These are phyloP conservation scores for Phytopythium boreale DNA, from an alignment of 352 stramenopile species.

Conservation along the genomic window DNA sequence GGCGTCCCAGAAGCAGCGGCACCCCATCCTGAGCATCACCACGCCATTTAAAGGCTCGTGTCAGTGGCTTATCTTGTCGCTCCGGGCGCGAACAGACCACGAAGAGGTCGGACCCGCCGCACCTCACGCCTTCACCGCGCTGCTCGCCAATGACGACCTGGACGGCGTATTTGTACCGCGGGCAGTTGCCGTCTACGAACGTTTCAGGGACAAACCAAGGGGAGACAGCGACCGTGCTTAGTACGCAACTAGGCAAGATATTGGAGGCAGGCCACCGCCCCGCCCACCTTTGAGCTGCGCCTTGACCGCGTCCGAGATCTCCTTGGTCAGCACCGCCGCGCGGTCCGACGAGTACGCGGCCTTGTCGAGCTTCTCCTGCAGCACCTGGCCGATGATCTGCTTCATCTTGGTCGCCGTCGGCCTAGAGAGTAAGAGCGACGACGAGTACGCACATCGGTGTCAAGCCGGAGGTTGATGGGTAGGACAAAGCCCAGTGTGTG, in stretches of 20 bases:
- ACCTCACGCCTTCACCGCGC: conserved; percentile 82
- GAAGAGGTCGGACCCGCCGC: neutral
- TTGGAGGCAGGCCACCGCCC: neutral
- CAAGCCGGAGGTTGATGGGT: neutral
- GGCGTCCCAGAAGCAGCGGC: conserved; percentile 88
- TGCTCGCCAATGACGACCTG: conserved; percentile 91
- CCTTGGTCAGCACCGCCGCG: conserved; percentile 74
- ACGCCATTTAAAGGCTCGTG: neutral
- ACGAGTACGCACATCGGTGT: neutral
- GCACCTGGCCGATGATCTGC: conserved; percentile 59
- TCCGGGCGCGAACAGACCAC: neutral
- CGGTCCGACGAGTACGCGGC: conserved; percentile 70
- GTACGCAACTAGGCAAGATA: neutral
- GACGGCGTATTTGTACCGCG: conserved; percentile 90
- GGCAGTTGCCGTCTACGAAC: conserved; percentile 52
- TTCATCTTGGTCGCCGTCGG: conserved; percentile 83
- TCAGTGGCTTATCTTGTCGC: neutral
- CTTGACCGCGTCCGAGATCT: conserved; percentile 86
- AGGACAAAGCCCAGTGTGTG: no score
- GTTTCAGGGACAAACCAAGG: neutral
- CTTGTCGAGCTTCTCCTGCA: conserved; percentile 67
- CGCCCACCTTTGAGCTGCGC: conserved; percentile 67
- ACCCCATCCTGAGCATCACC: conserved; percentile 66
- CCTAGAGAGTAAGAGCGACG: conserved; percentile 13
- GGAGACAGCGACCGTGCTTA: neutral